phyloP scores from a whole-genome alignment of 1,284 basidiomycete genomes.

The Irpex sp. region DNA sequence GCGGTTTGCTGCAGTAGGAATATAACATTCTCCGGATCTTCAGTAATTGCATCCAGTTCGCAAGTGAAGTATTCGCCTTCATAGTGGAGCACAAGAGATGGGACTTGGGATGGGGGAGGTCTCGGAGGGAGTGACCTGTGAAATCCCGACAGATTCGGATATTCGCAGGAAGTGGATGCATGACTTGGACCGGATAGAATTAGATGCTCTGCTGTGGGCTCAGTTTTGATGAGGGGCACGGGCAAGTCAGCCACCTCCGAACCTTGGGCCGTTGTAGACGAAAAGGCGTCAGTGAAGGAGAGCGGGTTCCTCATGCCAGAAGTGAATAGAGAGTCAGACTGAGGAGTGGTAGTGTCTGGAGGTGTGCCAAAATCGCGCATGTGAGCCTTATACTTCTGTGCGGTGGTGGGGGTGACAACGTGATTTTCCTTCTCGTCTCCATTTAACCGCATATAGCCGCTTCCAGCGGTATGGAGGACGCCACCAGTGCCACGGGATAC shows the following conservation, averaged over 20 bases:
- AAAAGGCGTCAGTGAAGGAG: not conserved
- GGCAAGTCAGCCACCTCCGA: not conserved
- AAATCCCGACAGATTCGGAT: not conserved
- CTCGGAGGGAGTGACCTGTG: not conserved
- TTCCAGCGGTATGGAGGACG: not conserved
- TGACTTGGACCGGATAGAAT: too few relatives aligned
- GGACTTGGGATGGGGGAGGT: not conserved
- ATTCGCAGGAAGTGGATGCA: not conserved
- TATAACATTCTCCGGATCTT: slow-evolving; percentile 42
- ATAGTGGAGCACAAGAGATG: slow-evolving; percentile 11
- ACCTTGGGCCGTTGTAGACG: not conserved
- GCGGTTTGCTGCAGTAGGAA: slow-evolving; percentile 37
- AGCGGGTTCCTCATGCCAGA: not conserved
- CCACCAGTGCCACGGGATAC: not conserved
- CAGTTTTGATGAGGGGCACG: not conserved
- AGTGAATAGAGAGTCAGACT: not conserved
- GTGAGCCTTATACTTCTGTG: not conserved
- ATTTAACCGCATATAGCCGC: not conserved
- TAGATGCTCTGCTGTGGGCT: not conserved
- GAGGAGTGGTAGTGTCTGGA: not conserved
- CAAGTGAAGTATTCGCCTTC: slow-evolving; percentile 27
- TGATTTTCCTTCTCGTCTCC: not conserved
- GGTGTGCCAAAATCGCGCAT: too few relatives aligned
- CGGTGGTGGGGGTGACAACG: not conserved
- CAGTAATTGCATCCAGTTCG: slow-evolving; percentile 38